Conservation (phyloP, 2,329 filamentous ascomycete species). For the Cercospora janseana region DNA sequence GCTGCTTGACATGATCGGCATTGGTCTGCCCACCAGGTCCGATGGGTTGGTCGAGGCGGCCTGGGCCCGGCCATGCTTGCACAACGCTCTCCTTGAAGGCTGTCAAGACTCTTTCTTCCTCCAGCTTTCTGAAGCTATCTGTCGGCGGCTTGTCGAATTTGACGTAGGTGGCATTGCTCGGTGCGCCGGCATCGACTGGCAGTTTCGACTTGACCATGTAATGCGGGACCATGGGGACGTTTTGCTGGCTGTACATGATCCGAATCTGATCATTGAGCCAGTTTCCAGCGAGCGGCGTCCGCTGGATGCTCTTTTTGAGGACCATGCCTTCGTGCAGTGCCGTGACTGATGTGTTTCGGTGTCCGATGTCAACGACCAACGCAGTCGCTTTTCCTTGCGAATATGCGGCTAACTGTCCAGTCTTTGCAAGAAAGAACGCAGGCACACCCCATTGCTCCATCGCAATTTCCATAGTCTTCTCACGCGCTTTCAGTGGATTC, state of each 20-base stretch:
- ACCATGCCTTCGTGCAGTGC: conserved; percentile 94
- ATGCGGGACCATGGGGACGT: conserved; percentile 75
- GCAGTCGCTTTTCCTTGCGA: conserved; percentile 90
- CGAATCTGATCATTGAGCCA: conserved; percentile 89
- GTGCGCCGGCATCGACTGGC: conserved; percentile 79
- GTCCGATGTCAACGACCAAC: conserved; percentile 87
- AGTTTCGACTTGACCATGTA: conserved; percentile 86
- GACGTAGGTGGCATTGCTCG: conserved; percentile 72
- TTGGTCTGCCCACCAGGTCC: conserved; percentile 57
- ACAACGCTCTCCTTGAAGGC: conserved; percentile 98
- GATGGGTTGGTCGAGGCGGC: conserved; percentile 53
- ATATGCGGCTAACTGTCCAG: conserved; percentile 85
- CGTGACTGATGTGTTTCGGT: conserved; percentile 82
- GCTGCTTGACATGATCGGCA: conserved; percentile 69
- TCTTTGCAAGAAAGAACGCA: conserved; percentile 89
- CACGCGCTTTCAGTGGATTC: conserved; percentile 82
- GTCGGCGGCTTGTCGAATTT: conserved; percentile 62
- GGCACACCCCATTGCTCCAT: conserved; percentile 97
- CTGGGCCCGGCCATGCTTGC: conserved; percentile 84
- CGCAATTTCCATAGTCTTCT: conserved; percentile 92
- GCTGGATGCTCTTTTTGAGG: conserved; percentile 77
- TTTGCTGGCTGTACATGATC: conserved; percentile 69
- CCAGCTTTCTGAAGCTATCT: conserved; percentile 73
- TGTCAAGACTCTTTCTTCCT: conserved; percentile 89
- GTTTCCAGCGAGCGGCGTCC: conserved; percentile 80